Percentiles rank a stretch among this genome's conserved stretches.
Evolutionary conservation across 768 basidiomycete species (phyloP).

Genomic region (Candolleomyces aberdarensis): DNA sequence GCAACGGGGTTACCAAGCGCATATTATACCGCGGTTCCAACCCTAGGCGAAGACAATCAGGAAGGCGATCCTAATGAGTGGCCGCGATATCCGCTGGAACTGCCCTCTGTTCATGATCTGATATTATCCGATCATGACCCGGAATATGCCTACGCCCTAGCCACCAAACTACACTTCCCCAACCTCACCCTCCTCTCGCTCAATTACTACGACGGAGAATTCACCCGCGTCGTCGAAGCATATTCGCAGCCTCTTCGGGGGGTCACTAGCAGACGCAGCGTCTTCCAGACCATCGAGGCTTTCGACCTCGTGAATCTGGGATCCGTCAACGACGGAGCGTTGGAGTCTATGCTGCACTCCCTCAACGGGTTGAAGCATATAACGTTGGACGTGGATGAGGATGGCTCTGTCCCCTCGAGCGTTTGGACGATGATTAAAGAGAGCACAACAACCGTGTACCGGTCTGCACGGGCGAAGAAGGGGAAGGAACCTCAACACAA

Average conservation of each 20-base stretch:
- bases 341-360: constrained; percentile 40
- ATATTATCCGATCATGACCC: constrained; percentile 37
- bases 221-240: constrained; percentile 41
- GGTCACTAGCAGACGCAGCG: constrained; percentile 30
- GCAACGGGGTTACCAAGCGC: not conserved
- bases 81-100: constrained; percentile 31
- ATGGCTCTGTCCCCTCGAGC: constrained; percentile 28
- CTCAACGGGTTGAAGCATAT: constrained; percentile 46
- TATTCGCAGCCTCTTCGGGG: constrained; percentile 39
- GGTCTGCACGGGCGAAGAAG: not conserved
- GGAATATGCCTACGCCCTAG: constrained; percentile 35
- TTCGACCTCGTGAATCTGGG: constrained; percentile 53
- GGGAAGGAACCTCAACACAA: not conserved
- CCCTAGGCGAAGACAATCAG: constrained; percentile 26
- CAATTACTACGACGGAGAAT: constrained; percentile 58
- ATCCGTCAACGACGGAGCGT: constrained; percentile 29
- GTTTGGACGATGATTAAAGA: constrained; percentile 11
- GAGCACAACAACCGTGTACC: not conserved
- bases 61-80: constrained; percentile 37
- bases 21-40: constrained; percentile 2
- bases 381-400: constrained; percentile 7
- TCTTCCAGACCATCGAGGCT: constrained; percentile 47
- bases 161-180: constrained; percentile 37
- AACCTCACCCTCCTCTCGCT: constrained; percentile 43
- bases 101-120: constrained; percentile 38